Evolutionary conservation across 108 stramenopile species (phyloP).

Genomic region (Pseudonitzschia delicatissima): DNA sequence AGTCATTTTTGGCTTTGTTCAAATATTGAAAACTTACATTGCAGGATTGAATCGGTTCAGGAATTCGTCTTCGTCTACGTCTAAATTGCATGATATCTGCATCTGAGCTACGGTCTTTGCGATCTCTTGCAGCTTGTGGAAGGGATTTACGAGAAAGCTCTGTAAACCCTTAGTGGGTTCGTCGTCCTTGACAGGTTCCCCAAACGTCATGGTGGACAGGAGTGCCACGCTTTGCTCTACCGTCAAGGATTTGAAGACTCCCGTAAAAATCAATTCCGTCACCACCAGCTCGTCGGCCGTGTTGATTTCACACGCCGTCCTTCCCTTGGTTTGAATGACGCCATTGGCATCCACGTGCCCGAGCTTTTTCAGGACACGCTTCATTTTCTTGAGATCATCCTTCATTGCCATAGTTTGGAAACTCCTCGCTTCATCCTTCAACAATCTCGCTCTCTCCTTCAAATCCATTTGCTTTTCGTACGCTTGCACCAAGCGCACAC

Average conservation of each 20-base stretch:
- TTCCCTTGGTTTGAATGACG: constrained; percentile 96
- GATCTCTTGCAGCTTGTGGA: constrained; percentile 71
- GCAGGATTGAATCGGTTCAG: constrained; percentile 87
- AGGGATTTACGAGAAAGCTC: constrained; percentile 71
- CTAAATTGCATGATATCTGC: constrained; percentile 82
- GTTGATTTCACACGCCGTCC: constrained; percentile 98
- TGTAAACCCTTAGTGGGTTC: constrained; percentile 75
- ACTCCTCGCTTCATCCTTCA: constrained; percentile 73
- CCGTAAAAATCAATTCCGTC: constrained; percentile 94
- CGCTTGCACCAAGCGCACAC: constrained; percentile 44
- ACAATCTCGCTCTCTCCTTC: constrained; percentile 60
- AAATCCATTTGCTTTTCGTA: constrained; percentile 69
- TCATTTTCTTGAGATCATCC: constrained; percentile 95
- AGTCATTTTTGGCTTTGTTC: too few species aligned
- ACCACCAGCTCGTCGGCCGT: constrained; percentile 97
- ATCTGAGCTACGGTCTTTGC: constrained; percentile 88
- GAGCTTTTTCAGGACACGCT: constrained; percentile 89
- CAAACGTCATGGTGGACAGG: constrained; percentile 89
- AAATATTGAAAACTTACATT: constrained; percentile 66
- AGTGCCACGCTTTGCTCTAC: constrained; percentile 92
- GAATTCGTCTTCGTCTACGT: constrained; percentile 89
- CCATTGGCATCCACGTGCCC: constrained; percentile 92
- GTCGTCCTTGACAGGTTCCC: constrained; percentile 78
- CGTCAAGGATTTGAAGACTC: constrained; percentile 92
- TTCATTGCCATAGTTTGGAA: constrained; percentile 92